Conservation (phyloP, 164 flowering plant species). For the Vitis riparia region DNA sequence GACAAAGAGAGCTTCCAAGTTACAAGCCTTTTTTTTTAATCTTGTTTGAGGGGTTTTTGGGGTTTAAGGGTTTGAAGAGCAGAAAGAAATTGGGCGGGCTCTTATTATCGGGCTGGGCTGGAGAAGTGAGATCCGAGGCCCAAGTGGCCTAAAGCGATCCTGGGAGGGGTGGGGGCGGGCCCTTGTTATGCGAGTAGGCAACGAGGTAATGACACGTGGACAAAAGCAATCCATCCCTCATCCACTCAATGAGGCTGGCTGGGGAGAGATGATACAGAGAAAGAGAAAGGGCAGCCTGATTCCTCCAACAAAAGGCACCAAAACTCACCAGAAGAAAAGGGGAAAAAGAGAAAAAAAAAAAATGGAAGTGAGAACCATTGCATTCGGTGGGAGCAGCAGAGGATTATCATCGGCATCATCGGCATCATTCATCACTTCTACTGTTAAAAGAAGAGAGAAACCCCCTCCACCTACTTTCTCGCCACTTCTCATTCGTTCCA, state of each 20-base stretch:
- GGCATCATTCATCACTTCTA: conserved; percentile 6
- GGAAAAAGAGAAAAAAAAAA: neutral
- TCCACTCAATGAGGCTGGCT: neutral
- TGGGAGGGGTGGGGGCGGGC: too few relatives aligned
- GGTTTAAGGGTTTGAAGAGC: neutral
- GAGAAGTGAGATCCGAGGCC: too few relatives aligned
- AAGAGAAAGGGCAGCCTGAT: too few relatives aligned
- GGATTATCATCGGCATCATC: neutral
- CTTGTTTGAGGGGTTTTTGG: neutral
- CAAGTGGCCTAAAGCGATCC: too few relatives aligned
- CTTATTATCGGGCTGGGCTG: too few relatives aligned
- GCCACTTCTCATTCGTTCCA: conserved; percentile 38
- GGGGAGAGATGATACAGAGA: neutral
- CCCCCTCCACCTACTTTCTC: conserved; percentile 12
- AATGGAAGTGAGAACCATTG: conserved; percentile 22
- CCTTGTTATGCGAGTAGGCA: conserved; percentile 1
- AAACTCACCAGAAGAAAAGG: neutral
- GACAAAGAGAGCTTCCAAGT: neutral
- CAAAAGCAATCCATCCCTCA: conserved; percentile 16
- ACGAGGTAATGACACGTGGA: conserved; percentile 23
- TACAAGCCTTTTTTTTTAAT: too few relatives aligned
- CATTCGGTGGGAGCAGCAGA: conserved; percentile 23
- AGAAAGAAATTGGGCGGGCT: neutral
- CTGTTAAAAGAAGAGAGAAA: neutral
- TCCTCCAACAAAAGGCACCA: neutral